Conservation (phyloP, 2,329 filamentous ascomycete genomes). For the Simplicillium aogashimaense region DNA sequence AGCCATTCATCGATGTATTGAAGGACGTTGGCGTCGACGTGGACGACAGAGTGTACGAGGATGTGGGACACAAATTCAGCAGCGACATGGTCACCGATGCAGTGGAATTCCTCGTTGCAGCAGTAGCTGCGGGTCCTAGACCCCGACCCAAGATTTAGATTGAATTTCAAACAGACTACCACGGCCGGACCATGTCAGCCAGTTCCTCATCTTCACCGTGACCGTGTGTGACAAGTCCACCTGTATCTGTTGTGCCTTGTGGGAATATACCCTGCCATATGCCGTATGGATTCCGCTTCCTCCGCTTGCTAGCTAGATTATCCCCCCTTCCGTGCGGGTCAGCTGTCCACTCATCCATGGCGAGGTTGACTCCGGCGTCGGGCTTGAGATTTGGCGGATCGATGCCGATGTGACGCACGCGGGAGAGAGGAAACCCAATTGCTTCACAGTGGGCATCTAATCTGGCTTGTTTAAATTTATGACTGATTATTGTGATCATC, state of each 20-base stretch:
- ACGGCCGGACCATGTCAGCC: constrained; percentile 25
- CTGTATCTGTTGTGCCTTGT: constrained; percentile 16
- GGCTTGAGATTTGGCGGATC: constrained; percentile 42
- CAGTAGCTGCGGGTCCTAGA: constrained; percentile 23
- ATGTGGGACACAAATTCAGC: constrained; percentile 60
- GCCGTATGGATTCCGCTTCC: constrained; percentile 38
- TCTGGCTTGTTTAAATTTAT: constrained; percentile 57
- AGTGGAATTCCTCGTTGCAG: constrained; percentile 49
- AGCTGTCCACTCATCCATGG: constrained; percentile 35
- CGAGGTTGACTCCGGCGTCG: constrained; percentile 29
- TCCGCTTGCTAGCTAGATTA: constrained; percentile 36
- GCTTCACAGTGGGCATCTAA: constrained; percentile 54
- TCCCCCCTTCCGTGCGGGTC: constrained; percentile 42
- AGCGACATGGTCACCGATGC: constrained; percentile 57
- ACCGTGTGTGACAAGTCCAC: constrained; percentile 25
- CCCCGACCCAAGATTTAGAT: not conserved
- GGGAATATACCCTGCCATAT: constrained; percentile 33
- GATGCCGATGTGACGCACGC: constrained; percentile 48
- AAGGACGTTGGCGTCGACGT: constrained; percentile 48
- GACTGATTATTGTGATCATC: constrained; percentile 54
- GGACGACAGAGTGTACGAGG: constrained; percentile 58
- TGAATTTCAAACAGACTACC: constrained; percentile 15
- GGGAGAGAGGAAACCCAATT: constrained; percentile 39
- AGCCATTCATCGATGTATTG: constrained; percentile 53
- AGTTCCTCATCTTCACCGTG: constrained; percentile 28